phyloP scores from a whole-genome alignment of 176 grass and related monocot genomes.

The Avena insularis region DNA sequence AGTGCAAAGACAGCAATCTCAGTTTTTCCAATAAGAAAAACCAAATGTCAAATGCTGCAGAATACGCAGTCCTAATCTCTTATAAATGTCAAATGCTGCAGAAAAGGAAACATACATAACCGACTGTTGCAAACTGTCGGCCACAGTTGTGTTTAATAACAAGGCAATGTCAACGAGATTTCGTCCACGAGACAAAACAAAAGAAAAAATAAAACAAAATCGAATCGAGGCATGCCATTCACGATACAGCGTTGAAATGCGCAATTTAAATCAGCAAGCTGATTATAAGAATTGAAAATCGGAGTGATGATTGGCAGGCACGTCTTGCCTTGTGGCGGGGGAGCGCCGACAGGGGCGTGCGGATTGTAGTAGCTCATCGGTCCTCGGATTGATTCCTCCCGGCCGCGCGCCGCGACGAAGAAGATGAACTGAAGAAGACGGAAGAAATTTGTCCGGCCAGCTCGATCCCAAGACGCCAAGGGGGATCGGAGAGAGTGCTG shows the following conservation, averaged over 20 bases:
- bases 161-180: constrained; percentile 18
- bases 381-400: background rate
- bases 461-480: constrained; percentile 17
- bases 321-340: constrained; percentile 52
- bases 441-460: background rate
- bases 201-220: background rate
- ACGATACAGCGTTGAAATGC: background rate
- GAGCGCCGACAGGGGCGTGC: constrained; percentile 51
- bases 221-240: constrained; percentile 1
- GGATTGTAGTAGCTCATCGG: constrained; percentile 77
- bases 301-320: background rate
- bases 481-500: background rate
- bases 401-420: background rate
- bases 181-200: background rate
- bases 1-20: background rate
- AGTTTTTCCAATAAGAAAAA: no score
- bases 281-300: background rate
- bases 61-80: background rate
- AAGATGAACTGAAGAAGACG: constrained; percentile 18
- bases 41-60: background rate
- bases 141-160: background rate
- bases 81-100: background rate
- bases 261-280: background rate
- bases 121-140: constrained; percentile 24
- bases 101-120: background rate